Evolutionary conservation across 495 filamentous ascomycete species (phyloP).

Genomic region (Podospora bellae-mahoneyi): DNA sequence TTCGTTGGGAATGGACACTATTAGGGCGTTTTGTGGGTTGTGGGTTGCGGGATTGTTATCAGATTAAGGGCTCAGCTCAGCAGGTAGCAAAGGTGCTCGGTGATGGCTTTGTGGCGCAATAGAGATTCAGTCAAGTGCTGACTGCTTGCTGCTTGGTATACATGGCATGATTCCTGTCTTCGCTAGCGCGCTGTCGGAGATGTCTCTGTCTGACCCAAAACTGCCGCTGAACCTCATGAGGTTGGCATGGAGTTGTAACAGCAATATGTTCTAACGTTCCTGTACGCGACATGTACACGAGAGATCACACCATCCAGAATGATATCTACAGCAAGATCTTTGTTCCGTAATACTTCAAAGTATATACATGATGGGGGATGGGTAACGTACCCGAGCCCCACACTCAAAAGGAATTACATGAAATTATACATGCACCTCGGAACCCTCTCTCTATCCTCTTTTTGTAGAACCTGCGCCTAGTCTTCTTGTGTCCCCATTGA

Average conservation of each 20-base stretch:
- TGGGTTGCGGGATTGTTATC: conserved; percentile 13
- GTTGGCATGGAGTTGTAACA: too few relatives aligned
- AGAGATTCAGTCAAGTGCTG: conserved; percentile 3
- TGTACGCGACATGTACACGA: too few relatives aligned
- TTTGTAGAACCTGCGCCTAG: background rate
- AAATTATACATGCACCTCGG: background rate
- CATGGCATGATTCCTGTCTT: background rate
- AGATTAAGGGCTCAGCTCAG: conserved; percentile 6
- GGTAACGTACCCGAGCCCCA: background rate
- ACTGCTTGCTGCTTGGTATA: background rate
- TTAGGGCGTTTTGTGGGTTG: conserved; percentile 8
- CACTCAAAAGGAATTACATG: background rate
- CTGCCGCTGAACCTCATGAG: too few relatives aligned
- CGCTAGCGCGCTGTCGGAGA: background rate
- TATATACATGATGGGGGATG: background rate
- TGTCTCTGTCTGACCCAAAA: too few relatives aligned
- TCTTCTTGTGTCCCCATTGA: background rate
- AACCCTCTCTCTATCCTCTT: background rate
- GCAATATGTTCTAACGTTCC: too few relatives aligned
- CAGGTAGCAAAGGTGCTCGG: conserved; percentile 14
- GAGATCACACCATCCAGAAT: background rate
- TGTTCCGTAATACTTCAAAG: background rate
- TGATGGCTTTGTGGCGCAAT: conserved; percentile 14
- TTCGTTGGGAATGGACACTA: background rate
- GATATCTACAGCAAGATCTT: background rate